Conservation (phyloP, 495 filamentous ascomycete genomes). For the Penicillium ochrochloron region DNA sequence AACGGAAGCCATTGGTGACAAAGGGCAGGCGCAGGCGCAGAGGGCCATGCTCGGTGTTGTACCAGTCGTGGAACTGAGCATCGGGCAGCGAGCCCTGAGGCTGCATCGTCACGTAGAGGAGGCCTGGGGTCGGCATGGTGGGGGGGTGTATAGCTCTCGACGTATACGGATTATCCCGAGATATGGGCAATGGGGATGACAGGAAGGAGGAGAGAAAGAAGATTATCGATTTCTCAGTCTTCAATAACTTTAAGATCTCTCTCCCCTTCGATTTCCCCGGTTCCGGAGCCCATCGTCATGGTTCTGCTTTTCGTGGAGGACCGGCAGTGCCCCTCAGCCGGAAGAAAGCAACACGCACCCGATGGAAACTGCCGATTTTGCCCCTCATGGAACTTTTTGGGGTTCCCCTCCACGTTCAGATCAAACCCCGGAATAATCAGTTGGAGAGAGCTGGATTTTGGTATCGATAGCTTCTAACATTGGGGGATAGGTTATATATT, state of each 20-base stretch:
- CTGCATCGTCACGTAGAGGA: slow-evolving; percentile 82
- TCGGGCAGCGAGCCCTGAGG: slow-evolving; percentile 64
- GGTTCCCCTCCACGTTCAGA: background rate
- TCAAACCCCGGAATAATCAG: background rate
- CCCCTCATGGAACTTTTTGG: background rate
- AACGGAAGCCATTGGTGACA: slow-evolving; percentile 76
- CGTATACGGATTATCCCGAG: background rate
- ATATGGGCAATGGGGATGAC: background rate
- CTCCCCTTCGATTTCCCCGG: background rate
- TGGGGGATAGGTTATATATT: background rate
- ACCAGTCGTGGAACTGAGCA: slow-evolving; percentile 85
- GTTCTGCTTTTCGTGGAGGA: background rate
- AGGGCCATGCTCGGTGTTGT: slow-evolving; percentile 87
- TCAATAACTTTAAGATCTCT: background rate
- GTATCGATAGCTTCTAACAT: too few relatives aligned
- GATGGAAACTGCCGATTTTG: slow-evolving; percentile 30
- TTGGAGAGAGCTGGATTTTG: too few relatives aligned
- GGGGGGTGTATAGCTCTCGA: slow-evolving; percentile 1
- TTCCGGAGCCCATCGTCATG: slow-evolving; percentile 5
- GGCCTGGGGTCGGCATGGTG: slow-evolving; percentile 57
- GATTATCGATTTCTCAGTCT: background rate
- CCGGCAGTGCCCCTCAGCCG: slow-evolving; percentile 24
- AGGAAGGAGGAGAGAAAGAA: background rate
- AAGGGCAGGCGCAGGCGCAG: slow-evolving; percentile 74
- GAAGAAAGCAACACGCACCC: slow-evolving; percentile 33